These are phyloP conservation scores for Gaertneriomyces sp. DNA, from an alignment of 192 early-diverging fungal species.

Conservation along the genomic window DNA sequence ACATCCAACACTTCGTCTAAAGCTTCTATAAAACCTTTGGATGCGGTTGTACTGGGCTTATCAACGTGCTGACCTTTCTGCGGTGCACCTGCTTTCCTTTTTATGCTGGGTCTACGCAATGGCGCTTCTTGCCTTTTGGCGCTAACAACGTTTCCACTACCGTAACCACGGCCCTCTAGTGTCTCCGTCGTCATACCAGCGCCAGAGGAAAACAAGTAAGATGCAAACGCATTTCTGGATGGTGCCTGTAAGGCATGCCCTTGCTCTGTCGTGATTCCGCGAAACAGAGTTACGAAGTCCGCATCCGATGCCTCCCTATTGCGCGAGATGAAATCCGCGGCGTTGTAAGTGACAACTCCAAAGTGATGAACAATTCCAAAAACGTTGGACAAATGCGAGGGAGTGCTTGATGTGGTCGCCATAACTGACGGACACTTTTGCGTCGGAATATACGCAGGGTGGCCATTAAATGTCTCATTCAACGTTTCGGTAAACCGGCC, in stretches of 20 bases:
- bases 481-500: no score
- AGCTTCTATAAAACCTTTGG: slow-evolving; percentile 35
- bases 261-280: slow-evolving; percentile 28
- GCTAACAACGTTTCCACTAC: slow-evolving; percentile 61
- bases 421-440: no score
- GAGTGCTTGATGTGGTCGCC: slow-evolving; percentile 6
- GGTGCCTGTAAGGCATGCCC: slow-evolving; percentile 23
- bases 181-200: slow-evolving; percentile 59
- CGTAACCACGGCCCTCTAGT: no score
- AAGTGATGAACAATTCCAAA: slow-evolving; percentile 72
- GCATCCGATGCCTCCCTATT: slow-evolving; percentile 55
- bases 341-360: slow-evolving; percentile 60
- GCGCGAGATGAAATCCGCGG: slow-evolving; percentile 60
- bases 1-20: slow-evolving; percentile 68
- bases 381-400: slow-evolving; percentile 3
- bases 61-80: slow-evolving; percentile 14
- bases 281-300: slow-evolving; percentile 76
- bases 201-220: slow-evolving; percentile 60
- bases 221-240: slow-evolving; percentile 62
- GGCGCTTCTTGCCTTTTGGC: slow-evolving; percentile 68
- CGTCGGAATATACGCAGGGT: no score
- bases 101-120: slow-evolving; percentile 59
- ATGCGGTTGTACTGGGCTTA: not conserved
- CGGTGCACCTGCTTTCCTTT: slow-evolving; percentile 33
- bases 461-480: no score